A percentile compares a stretch with the other conserved stretches of the same genome.
These are phyloP conservation scores for Schizophyllum amplum DNA, from an alignment of 1,284 basidiomycete species.

Conservation along the genomic window DNA sequence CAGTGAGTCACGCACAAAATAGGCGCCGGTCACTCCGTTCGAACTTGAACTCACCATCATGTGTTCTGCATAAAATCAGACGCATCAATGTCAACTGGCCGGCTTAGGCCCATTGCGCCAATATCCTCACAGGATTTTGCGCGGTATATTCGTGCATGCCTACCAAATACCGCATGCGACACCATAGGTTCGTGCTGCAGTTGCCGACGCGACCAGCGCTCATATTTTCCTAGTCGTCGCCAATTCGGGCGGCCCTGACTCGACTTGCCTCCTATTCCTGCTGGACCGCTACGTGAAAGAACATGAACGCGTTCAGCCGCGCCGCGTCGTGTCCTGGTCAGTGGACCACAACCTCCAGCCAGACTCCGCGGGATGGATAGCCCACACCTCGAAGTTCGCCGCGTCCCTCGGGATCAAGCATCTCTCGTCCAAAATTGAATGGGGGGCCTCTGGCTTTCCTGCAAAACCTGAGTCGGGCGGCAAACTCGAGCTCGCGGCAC, in stretches of 20 bases:
- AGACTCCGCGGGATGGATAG: slow-evolving; percentile 46
- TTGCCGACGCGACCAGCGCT: not conserved
- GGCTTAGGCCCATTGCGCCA: slow-evolving; percentile 9
- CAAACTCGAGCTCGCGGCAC: slow-evolving; percentile 44
- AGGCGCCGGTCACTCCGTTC: no score
- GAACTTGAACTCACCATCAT: no score
- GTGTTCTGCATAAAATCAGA: no score
- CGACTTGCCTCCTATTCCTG: slow-evolving; percentile 65
- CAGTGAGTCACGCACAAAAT: no score
- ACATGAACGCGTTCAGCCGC: slow-evolving; percentile 10
- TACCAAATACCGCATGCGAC: slow-evolving; percentile 30
- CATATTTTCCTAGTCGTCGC: slow-evolving; percentile 44
- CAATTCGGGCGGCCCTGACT: slow-evolving; percentile 75
- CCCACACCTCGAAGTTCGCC: slow-evolving; percentile 35
- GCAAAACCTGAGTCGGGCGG: slow-evolving; percentile 19
- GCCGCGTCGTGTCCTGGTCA: slow-evolving; percentile 47
- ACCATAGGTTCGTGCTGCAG: slow-evolving; percentile 29
- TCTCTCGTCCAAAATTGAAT: slow-evolving; percentile 39
- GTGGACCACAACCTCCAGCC: slow-evolving; percentile 62
- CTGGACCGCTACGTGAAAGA: slow-evolving; percentile 34
- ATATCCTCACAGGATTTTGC: slow-evolving; percentile 40
- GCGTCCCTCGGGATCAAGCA: slow-evolving; percentile 37
- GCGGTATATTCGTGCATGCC: slow-evolving; percentile 26
- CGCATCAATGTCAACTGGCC: no score
- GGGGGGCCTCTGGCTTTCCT: slow-evolving; percentile 47